Base-by-base conservation (phyloP, 495 filamentous ascomycete species). In the Endocarpon pusillum region DNA sequence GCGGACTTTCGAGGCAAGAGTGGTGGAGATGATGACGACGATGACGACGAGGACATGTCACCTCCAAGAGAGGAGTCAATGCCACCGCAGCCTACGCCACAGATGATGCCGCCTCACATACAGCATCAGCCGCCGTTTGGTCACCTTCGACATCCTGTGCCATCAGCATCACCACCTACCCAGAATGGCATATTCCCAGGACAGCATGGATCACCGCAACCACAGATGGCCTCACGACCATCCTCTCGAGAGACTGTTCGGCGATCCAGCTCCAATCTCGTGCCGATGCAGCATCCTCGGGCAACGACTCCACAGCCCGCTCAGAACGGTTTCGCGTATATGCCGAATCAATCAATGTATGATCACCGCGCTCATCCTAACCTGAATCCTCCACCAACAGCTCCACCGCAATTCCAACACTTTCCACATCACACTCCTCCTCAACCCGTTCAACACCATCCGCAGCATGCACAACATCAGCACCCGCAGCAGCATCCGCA, bases 111-210 rank as follows among this genome's bases (percentile, higher is more conserved):
- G 35, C 74, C 75, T 28, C 81, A 82, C 48, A 73, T 87, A 34
- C 81, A 84, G 39, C 66, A 69, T 37, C 76, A 83, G 48, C 61
- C 77, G 20, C 62, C 66, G 20, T 85, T 81, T 45, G 69, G 76
- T 42, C 78, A 86, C 45, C 73, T 96, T 40, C 68, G 84, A 50
- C 75, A 89, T 43, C 62, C 69, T 27, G 84, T 81, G 15, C 81
- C 85, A 14, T 91, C 85, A 29, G 75, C 75, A 3, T 94, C 91
- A 10, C 89, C 91, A 35, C 91, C 91, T 1, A 81, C 94, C 41
- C 67, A 64, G 18, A 91, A 89, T 50, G 81, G 79, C 28, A 66
- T 79, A 33, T 81, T 78, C 44, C 70, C 66, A 35, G 71, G 73
- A 25, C 68, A 81, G 36, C 75, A 78, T 33, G 76, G 78, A 35